Conservation (phyloP, 1,284 basidiomycete species). For the Sporisorium iseilematis-ciliati region DNA sequence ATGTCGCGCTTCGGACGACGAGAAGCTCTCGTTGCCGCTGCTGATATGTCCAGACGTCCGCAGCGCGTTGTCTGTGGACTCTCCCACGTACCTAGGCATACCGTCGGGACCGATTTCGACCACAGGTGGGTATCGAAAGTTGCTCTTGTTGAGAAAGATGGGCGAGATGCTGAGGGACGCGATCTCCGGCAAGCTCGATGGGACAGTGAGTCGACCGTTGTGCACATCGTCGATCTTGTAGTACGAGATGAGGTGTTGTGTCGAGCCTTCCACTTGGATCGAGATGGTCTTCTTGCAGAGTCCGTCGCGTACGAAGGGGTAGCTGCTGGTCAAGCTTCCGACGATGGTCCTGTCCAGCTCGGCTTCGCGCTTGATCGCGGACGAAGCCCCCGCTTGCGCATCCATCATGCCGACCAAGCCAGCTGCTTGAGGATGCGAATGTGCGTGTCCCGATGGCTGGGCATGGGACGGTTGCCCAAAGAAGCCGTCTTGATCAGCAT, state of each 20-base stretch:
- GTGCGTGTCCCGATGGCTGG: constrained; percentile 8
- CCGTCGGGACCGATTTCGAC: constrained; percentile 87
- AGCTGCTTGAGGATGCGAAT: constrained; percentile 39
- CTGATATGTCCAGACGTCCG: constrained; percentile 33
- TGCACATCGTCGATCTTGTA: constrained; percentile 93
- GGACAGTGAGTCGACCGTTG: constrained; percentile 84
- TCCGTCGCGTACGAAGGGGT: constrained; percentile 60
- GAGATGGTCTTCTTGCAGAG: constrained; percentile 83
- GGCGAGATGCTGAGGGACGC: constrained; percentile 85
- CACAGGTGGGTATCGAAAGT: constrained; percentile 89
- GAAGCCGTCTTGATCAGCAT: constrained; percentile 28
- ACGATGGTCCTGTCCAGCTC: constrained; percentile 60
- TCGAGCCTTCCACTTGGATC: constrained; percentile 84
- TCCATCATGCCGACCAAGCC: constrained; percentile 40
- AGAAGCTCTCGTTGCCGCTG: constrained; percentile 48
- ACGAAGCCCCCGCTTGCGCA: constrained; percentile 9
- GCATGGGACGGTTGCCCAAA: constrained; percentile 16
- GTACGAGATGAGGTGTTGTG: constrained; percentile 95
- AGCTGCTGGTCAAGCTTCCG: constrained; percentile 62
- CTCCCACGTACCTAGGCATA: constrained; percentile 75
- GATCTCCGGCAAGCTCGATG: constrained; percentile 89
- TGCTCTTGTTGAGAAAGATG: constrained; percentile 88
- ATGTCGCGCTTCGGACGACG: constrained; percentile 42
- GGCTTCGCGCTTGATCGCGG: constrained; percentile 31
- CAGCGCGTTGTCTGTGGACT: constrained; percentile 68